These are phyloP conservation scores for Lactarius hengduanensis DNA, from an alignment of 768 basidiomycete species.

Conservation along the genomic window DNA sequence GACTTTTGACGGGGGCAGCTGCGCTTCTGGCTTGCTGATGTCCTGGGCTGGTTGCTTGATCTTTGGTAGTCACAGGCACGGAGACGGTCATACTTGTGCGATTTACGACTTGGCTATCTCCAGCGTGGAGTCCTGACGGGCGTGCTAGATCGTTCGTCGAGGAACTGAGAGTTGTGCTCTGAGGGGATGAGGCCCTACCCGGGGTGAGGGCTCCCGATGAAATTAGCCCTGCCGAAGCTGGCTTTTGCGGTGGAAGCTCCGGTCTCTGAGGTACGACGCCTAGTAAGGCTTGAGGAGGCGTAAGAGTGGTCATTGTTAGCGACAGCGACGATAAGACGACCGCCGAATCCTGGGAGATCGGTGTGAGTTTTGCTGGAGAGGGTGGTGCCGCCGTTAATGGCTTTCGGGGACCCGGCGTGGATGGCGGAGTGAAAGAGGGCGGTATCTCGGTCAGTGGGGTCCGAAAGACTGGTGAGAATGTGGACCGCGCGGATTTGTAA, in stretches of 20 bases:
- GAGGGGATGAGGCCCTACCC: not conserved
- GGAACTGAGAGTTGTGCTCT: not conserved
- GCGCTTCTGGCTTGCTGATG: not conserved
- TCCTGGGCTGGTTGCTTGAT: not conserved
- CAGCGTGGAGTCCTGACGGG: not conserved
- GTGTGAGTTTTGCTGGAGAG: not conserved
- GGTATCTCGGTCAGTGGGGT: not conserved
- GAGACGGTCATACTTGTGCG: not conserved
- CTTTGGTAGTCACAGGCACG: not conserved
- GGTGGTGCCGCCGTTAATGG: not conserved
- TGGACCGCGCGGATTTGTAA: not conserved
- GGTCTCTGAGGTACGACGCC: not conserved
- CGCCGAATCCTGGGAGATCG: not conserved
- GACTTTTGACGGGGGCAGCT: not conserved
- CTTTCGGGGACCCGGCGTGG: not conserved
- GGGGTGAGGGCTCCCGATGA: not conserved
- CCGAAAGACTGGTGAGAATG: not conserved
- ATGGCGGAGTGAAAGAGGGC: not conserved
- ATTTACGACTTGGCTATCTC: not conserved
- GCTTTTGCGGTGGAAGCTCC: not conserved
- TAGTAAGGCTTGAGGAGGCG: not conserved
- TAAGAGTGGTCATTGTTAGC: not conserved
- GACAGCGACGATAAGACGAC: not conserved
- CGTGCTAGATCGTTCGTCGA: not conserved
- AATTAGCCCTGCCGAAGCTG: not conserved